phyloP scores from a whole-genome alignment of 768 basidiomycete species.

The Auriscalpium orientale region DNA sequence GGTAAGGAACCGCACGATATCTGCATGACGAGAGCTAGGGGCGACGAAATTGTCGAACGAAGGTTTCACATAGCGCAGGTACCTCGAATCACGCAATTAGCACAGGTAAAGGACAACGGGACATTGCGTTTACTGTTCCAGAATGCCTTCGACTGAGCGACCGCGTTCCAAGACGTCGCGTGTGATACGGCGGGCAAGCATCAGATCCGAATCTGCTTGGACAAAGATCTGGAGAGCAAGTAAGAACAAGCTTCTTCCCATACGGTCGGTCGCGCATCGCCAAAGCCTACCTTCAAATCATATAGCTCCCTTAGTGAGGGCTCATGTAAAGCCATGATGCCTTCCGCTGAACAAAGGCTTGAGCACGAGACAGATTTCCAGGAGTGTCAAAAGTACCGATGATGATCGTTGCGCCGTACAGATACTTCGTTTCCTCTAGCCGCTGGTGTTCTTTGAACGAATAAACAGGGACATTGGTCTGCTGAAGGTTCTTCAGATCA shows the following conservation, averaged over 20 bases:
- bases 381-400: conserved; percentile 45
- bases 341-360: conserved; percentile 54
- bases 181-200: conserved; percentile 89
- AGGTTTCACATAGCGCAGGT: conserved; percentile 91
- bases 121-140: conserved; percentile 62
- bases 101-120: neutral
- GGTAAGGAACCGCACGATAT: conserved; percentile 50
- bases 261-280: too few species aligned
- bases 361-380: neutral
- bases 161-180: conserved; percentile 87
- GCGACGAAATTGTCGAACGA: conserved; percentile 91
- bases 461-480: conserved; percentile 88
- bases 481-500: conserved; percentile 79
- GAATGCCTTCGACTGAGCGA: conserved; percentile 74
- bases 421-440: conserved; percentile 69
- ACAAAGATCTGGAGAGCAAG: conserved; percentile 58
- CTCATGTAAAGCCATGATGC: conserved; percentile 86
- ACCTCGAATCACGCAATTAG: conserved; percentile 37
- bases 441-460: conserved; percentile 90
- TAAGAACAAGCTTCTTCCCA: too few species aligned
- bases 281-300: conserved; percentile 68
- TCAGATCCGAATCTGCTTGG: conserved; percentile 91
- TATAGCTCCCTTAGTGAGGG: conserved; percentile 71
- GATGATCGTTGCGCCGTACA: conserved; percentile 90
- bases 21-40: conserved; percentile 80